Evolutionary conservation across 768 basidiomycete genomes (phyloP).

Genomic region (Auriscalpium vulgare): DNA sequence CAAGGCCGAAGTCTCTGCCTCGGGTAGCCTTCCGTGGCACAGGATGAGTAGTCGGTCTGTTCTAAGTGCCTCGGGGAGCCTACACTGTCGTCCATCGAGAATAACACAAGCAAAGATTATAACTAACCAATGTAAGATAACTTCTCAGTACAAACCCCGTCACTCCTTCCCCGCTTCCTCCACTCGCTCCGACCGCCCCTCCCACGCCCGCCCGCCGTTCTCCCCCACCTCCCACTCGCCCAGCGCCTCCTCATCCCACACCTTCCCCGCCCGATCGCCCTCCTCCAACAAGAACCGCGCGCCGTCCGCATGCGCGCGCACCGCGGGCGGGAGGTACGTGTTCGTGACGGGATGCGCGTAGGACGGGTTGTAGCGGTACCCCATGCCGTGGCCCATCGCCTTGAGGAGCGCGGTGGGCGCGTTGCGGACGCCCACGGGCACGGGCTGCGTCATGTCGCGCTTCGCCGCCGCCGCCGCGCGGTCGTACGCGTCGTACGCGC

Average conservation of each 20-base stretch:
- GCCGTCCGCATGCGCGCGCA: constrained; percentile 18
- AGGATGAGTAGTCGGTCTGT: too few relatives aligned
- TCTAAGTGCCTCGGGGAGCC: too few relatives aligned
- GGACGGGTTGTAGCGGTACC: constrained; percentile 43
- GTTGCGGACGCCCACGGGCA: constrained; percentile 70
- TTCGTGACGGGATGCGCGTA: constrained; percentile 47
- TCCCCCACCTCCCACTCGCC: constrained; percentile 36
- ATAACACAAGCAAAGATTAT: too few relatives aligned
- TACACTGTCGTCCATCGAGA: too few relatives aligned
- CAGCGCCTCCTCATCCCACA: constrained; percentile 42
- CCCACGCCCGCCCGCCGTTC: constrained; percentile 32
- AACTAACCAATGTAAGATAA: too few relatives aligned
- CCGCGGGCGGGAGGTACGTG: constrained; percentile 39
- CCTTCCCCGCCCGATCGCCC: constrained; percentile 31
- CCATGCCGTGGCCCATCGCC: constrained; percentile 39
- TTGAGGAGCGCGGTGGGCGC: constrained; percentile 61
- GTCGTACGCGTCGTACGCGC: constrained; percentile 72
- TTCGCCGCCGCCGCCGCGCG: constrained; percentile 57
- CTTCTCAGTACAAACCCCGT: too few relatives aligned
- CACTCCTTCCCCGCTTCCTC: too few relatives aligned
- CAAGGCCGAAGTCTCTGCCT: too few relatives aligned
- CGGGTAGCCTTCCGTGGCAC: too few relatives aligned
- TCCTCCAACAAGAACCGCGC: constrained; percentile 30
- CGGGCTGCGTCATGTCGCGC: constrained; percentile 41
- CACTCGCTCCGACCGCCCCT: constrained; percentile 13